Evolutionary conservation across 2,329 filamentous ascomycete genomes (phyloP), one percentile per base, ranked within the genome.

Genomic region (Simplicillium sp.): DNA sequence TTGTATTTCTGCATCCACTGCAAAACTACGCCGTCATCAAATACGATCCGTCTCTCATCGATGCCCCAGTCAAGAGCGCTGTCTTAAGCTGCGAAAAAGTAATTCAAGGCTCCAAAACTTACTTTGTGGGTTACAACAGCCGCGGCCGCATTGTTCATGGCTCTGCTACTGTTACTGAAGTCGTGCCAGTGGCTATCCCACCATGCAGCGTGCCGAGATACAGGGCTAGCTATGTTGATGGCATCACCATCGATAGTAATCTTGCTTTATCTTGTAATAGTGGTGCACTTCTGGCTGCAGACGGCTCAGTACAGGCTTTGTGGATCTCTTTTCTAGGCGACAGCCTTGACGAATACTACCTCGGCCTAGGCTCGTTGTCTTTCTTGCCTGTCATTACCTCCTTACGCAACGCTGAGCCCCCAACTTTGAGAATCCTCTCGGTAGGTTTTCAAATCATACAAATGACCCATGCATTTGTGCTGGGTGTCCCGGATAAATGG

Each of bases 291-390:
- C 80, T 96, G 11, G 80, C 85, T 3, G 82, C 89, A 49, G 87
- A 96, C 51, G 92, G 92, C 17, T 87, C 85, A 5, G 89, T 97
- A 1, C 88, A 96, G 59, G 92, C 92, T 2, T 68, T 98, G 28
- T 98, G 92, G 92, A 71, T 98, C 39, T 96, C 89, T 8, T 98
- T 97, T 58, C 78, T 98, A 2, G 92, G 92, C 37, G 92, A 98
- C 63, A 81, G 90, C 28, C 84, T 77, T 51, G 85, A 94, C 48
- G 92, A 97, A 62, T 98, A 98, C 54, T 90, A 97, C 56, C 80
- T 98, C 6, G 92, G 92, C 37, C 75, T 97, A 41, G 84, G 87
- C n/a, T 94, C 89, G 1, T 88, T 88, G 5, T 88, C 87, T 73
- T 95, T 88, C 87, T 73, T 95, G 2, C 88, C 90, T 1, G 84